Conservation (phyloP, 1,284 basidiomycete species). For the Tetrapyrgos nigripes region DNA sequence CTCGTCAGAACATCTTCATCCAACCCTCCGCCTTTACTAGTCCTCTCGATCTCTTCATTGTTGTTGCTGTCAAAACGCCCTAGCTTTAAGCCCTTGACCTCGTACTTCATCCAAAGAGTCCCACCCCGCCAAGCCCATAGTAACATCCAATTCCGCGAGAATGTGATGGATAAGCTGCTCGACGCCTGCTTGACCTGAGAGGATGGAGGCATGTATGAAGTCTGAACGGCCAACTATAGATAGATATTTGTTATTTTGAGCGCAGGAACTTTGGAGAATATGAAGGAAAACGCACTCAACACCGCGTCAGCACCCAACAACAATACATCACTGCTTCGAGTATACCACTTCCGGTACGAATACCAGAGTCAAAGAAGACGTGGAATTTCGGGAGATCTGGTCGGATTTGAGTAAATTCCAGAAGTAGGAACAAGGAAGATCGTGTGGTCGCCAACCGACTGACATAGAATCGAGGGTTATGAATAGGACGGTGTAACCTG, state of each 20-base stretch:
- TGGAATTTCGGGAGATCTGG: constrained; percentile 73
- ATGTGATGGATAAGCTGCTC: constrained; percentile 68
- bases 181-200: constrained; percentile 71
- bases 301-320: constrained; percentile 71
- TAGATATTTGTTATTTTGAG: no score
- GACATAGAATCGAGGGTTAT: constrained; percentile 73
- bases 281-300: constrained; percentile 52
- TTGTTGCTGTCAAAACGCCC: no score
- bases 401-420: constrained; percentile 65
- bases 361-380: constrained; percentile 82
- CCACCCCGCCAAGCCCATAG: no score
- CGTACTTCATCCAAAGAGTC: no score
- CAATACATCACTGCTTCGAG: constrained; percentile 83
- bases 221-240: constrained; percentile 62
- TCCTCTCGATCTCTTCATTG: no score
- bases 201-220: constrained; percentile 66
- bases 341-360: constrained; percentile 77
- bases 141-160: constrained; percentile 67
- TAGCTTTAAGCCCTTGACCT: no score
- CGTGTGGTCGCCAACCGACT: constrained; percentile 74
- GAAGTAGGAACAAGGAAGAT: constrained; percentile 62
- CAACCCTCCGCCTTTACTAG: no score
- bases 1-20: no score
- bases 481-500: constrained; percentile 71
- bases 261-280: no score